Evolutionary conservation across 345 rosid species (phyloP).

Genomic region (Bruguiera sexangula): DNA sequence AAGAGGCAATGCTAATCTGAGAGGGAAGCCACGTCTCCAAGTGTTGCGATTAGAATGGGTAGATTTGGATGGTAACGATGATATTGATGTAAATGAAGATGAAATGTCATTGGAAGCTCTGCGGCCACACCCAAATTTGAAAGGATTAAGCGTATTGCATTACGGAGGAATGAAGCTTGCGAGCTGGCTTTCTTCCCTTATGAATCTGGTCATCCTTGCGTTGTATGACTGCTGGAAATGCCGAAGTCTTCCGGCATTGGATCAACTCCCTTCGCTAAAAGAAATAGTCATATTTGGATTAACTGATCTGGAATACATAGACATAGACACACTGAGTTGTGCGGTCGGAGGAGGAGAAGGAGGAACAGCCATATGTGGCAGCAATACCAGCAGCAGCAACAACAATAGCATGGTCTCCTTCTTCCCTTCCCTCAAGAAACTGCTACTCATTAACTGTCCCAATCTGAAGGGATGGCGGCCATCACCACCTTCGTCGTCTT

Average conservation of each 20-base stretch:
- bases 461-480: conserved; percentile 17
- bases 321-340: not conserved
- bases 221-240: conserved; percentile 1
- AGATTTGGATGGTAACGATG: not conserved
- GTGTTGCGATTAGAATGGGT: conserved; percentile 10
- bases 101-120: conserved; percentile 11
- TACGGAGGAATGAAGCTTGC: conserved; percentile 15
- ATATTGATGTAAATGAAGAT: not conserved
- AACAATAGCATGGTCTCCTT: no score
- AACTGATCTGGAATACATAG: conserved; percentile 17
- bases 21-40: conserved; percentile 7
- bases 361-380: no score
- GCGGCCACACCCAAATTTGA: conserved; percentile 15
- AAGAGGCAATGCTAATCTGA: conserved; percentile 7
- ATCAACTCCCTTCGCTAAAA: conserved; percentile 12
- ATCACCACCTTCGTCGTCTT: no score
- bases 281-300: not conserved
- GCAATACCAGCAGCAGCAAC: no score
- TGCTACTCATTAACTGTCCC: not conserved
- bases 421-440: conserved; percentile 9
- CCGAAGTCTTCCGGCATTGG: conserved; percentile 6
- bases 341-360: not conserved
- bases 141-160: not conserved
- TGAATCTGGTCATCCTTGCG: not conserved
- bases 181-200: conserved; percentile 8